Percentiles rank a stretch among this genome's conserved stretches.
These are phyloP conservation scores for Stenocarpella maydis DNA, from an alignment of 2,329 filamentous ascomycete genomes.

Conservation along the genomic window DNA sequence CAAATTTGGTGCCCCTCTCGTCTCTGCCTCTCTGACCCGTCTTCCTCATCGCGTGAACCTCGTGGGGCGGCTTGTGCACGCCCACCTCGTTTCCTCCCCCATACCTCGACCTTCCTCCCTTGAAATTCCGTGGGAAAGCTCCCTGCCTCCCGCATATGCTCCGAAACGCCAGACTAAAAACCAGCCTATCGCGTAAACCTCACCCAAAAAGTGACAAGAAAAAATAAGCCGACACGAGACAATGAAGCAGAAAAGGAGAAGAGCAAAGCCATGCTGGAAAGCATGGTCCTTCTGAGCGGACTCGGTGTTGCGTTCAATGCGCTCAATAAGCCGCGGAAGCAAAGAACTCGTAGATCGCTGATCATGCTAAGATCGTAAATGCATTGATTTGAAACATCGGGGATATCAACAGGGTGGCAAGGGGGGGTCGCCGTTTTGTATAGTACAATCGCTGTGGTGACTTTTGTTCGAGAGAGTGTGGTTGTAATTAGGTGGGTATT, in stretches of 20 bases:
- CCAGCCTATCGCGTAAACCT: slow-evolving; percentile 21
- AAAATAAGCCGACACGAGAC: not conserved
- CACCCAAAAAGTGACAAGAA: slow-evolving; percentile 5
- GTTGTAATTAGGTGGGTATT: slow-evolving; percentile 23
- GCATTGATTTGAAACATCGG: slow-evolving; percentile 30
- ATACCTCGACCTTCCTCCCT: not conserved
- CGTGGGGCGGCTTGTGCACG: slow-evolving; percentile 12
- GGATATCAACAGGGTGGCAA: slow-evolving; percentile 33
- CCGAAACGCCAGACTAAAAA: slow-evolving; percentile 32
- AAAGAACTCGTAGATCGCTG: slow-evolving; percentile 33
- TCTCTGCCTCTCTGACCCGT: not conserved
- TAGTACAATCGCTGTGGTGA: slow-evolving; percentile 28
- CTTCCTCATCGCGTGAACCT: slow-evolving; percentile 1
- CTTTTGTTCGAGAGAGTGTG: slow-evolving; percentile 5
- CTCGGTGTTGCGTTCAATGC: slow-evolving; percentile 14
- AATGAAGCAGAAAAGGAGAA: slow-evolving; percentile 10
- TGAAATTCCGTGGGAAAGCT: not conserved
- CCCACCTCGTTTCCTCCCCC: not conserved
- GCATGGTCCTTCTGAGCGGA: not conserved
- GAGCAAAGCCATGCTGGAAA: slow-evolving; percentile 18
- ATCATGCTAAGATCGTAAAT: slow-evolving; percentile 33
- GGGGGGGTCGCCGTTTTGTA: slow-evolving; percentile 25
- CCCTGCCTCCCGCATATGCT: slow-evolving; percentile 9
- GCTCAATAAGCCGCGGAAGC: slow-evolving; percentile 15
- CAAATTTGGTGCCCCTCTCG: not conserved